Percentiles rank a stretch among this genome's conserved stretches.
Conservation (phyloP, 2,329 filamentous ascomycete species). For the Sporothrix mexicana region DNA sequence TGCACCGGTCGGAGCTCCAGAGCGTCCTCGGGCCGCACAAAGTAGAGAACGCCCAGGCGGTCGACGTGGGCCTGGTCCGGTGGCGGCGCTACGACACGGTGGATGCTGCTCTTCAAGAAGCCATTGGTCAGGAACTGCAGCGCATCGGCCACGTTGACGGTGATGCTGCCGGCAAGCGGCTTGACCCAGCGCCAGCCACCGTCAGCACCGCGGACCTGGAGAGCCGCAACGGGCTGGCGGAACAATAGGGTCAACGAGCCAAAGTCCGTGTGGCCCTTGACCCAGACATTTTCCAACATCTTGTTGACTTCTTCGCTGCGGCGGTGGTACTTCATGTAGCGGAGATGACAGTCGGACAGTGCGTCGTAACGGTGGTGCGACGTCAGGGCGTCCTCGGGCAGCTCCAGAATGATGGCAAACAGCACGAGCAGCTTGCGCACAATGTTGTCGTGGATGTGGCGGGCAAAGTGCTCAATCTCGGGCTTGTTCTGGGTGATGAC, state of each 20-base stretch:
- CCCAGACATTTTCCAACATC: constrained; percentile 41
- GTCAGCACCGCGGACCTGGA: constrained; percentile 54
- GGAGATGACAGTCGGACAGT: constrained; percentile 61
- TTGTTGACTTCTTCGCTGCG: constrained; percentile 46
- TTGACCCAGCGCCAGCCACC: constrained; percentile 54
- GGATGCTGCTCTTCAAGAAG: constrained; percentile 47
- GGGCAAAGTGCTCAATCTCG: constrained; percentile 62
- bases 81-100: constrained; percentile 46
- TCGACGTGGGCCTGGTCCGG: constrained; percentile 54
- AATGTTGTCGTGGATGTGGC: constrained; percentile 54
- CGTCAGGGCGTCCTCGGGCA: constrained; percentile 63
- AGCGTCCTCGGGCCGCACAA: constrained; percentile 53
- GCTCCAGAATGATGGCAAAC: constrained; percentile 64
- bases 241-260: constrained; percentile 60
- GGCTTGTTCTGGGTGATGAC: constrained; percentile 55
- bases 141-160: constrained; percentile 54
- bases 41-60: constrained; percentile 58
- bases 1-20: constrained; percentile 41
- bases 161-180: constrained; percentile 54
- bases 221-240: constrained; percentile 59
- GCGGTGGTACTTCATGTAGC: constrained; percentile 63
- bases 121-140: constrained; percentile 54
- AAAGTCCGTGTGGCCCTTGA: constrained; percentile 58
- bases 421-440: constrained; percentile 60
- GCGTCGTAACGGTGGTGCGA: constrained; percentile 61